Conservation (phyloP, 306 rosid species). For the Cucurbita pepo region DNA sequence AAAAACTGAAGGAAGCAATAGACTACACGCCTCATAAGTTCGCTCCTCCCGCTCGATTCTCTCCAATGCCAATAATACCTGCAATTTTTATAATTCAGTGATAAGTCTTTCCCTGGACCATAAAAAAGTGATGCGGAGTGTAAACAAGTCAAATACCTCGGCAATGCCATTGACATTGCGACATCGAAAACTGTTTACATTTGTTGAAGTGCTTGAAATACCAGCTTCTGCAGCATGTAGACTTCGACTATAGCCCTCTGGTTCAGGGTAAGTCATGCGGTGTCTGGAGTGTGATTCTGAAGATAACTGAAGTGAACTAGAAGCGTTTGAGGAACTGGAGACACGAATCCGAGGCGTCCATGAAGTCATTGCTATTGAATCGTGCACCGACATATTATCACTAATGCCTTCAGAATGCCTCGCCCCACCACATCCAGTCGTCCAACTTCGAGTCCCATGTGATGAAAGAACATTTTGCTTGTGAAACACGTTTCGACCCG, state of each 20-base stretch:
- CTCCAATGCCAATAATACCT: slow-evolving; percentile 11
- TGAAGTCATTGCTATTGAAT: slow-evolving; percentile 20
- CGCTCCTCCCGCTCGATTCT: slow-evolving; percentile 7
- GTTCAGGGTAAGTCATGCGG: slow-evolving; percentile 30
- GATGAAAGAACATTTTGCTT: slow-evolving; percentile 37
- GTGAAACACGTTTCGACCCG: slow-evolving; percentile 31
- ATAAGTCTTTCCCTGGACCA: neutral
- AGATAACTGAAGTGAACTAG: slow-evolving; percentile 27
- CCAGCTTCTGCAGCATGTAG: slow-evolving; percentile 15
- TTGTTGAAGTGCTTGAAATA: neutral
- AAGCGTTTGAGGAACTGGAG: slow-evolving; percentile 20
- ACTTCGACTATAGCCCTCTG: slow-evolving; percentile 36
- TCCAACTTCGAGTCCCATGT: slow-evolving; percentile 43
- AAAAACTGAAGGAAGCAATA: neutral
- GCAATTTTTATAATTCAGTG: neutral
- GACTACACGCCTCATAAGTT: neutral
- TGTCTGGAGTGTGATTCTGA: slow-evolving; percentile 26
- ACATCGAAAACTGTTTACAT: neutral
- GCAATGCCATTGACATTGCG: neutral
- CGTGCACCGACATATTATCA: slow-evolving; percentile 22
- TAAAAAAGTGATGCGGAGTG: neutral
- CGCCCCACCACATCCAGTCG: slow-evolving; percentile 31
- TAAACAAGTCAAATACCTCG: neutral
- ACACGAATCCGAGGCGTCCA: slow-evolving; percentile 29
- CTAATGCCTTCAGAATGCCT: slow-evolving; percentile 51